Conservation (phyloP, 2,329 filamentous ascomycete genomes). For the Knufia petricola region DNA sequence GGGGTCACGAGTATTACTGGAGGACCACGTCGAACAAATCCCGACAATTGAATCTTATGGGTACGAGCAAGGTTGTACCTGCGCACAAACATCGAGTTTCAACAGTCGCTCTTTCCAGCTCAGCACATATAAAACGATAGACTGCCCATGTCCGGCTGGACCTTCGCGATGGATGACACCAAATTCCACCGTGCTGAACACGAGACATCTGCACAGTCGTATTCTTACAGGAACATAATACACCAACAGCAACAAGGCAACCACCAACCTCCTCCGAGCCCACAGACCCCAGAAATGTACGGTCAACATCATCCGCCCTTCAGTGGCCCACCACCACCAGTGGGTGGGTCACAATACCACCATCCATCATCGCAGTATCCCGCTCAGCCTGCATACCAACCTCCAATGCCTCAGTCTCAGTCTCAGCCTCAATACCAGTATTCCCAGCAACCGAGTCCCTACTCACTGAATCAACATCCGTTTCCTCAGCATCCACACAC, state of each 20-base stretch:
- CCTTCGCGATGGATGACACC: not conserved
- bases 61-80: not conserved
- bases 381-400: not conserved
- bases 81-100: not conserved
- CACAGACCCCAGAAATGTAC: not conserved
- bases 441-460: not conserved
- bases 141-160: not conserved
- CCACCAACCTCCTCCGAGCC: not conserved
- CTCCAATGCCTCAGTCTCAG: not conserved
- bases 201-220: not conserved
- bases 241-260: not conserved
- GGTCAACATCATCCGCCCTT: not conserved
- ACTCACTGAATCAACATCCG: slow-evolving; percentile 4
- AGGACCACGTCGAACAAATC: not conserved
- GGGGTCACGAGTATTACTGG: not conserved
- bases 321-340: not conserved
- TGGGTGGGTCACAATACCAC: not conserved
- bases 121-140: not conserved
- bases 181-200: not conserved
- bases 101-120: not conserved
- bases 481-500: slow-evolving; percentile 7
- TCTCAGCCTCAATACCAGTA: no score
- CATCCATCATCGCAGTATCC: not conserved
- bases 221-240: not conserved
- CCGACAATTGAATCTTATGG: not conserved